Percentiles rank a stretch among this genome's conserved stretches.
Evolutionary conservation across 371 early-diverging fungal species (phyloP).

Genomic region (Rhizopus sp.): DNA sequence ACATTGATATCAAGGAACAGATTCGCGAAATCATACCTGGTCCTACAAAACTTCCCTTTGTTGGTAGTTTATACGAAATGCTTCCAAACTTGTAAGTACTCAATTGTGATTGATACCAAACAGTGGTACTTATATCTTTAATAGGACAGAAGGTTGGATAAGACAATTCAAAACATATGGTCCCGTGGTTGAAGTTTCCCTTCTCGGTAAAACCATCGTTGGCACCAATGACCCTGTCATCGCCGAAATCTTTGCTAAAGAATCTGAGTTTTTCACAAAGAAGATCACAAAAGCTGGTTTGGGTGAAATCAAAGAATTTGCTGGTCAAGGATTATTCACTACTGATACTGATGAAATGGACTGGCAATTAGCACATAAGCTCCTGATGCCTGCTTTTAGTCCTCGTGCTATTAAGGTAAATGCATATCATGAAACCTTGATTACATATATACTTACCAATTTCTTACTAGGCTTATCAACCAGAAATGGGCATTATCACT

Average conservation of each 20-base stretch:
- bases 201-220: slow-evolving; percentile 24
- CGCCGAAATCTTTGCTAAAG: slow-evolving; percentile 38
- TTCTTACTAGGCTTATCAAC: slow-evolving; percentile 36
- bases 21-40: slow-evolving; percentile 34
- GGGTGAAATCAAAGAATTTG: slow-evolving; percentile 35
- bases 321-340: slow-evolving; percentile 50
- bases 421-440: background rate
- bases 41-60: slow-evolving; percentile 30
- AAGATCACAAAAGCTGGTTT: slow-evolving; percentile 25
- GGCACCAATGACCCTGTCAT: slow-evolving; percentile 39
- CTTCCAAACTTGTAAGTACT: slow-evolving; percentile 35
- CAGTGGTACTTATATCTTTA: background rate
- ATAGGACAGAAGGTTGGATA: slow-evolving; percentile 29
- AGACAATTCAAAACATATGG: slow-evolving; percentile 32
- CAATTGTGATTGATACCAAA: background rate
- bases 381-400: slow-evolving; percentile 61
- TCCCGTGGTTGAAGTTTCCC: slow-evolving; percentile 31
- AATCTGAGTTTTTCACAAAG: slow-evolving; percentile 48
- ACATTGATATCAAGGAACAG: slow-evolving; percentile 22
- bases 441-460: background rate
- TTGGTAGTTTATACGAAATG: slow-evolving; percentile 41
- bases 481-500: slow-evolving; percentile 45
- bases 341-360: slow-evolving; percentile 45
- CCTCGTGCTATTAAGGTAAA: slow-evolving; percentile 36
- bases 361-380: slow-evolving; percentile 55